phyloP scores from a whole-genome alignment of 371 early-diverging fungal species.

The Saksenaea vasiformis region DNA sequence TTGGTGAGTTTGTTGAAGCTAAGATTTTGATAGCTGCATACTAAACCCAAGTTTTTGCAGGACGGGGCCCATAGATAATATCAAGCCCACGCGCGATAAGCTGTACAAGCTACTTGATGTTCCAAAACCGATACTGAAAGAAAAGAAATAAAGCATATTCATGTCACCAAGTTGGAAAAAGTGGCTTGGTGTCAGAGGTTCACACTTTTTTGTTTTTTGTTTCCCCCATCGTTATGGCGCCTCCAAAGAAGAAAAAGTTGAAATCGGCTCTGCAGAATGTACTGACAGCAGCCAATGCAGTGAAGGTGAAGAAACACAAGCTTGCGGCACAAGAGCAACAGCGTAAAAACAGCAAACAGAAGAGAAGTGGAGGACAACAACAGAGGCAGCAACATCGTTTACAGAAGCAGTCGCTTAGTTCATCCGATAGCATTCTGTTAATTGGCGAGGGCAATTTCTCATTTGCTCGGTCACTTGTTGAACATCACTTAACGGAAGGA shows the following conservation, averaged over 20 bases:
- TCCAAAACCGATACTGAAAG: conserved; percentile 34
- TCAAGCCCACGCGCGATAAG: conserved; percentile 34
- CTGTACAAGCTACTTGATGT: conserved; percentile 37
- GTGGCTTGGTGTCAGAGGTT: background rate
- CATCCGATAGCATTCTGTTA: conserved; percentile 58
- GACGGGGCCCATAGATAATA: conserved; percentile 25
- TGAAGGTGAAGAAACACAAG: background rate
- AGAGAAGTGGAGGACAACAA: conserved; percentile 18
- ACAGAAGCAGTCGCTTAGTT: conserved; percentile 43
- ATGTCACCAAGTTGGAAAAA: background rate
- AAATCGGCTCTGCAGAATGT: conserved; percentile 11
- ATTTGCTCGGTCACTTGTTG: conserved; percentile 73
- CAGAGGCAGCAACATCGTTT: conserved; percentile 13
- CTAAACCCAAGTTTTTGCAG: conserved; percentile 13
- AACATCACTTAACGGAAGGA: conserved; percentile 47
- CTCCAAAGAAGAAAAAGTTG: conserved; percentile 19
- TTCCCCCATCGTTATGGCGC: background rate
- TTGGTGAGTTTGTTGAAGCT: conserved; percentile 31
- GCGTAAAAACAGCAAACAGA: conserved; percentile 10
- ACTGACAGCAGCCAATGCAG: conserved; percentile 1
- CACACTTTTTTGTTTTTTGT: background rate
- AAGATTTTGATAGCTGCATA: background rate
- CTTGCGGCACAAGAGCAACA: background rate
- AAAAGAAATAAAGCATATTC: background rate
- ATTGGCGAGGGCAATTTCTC: conserved; percentile 90